Base-by-base conservation (phyloP, 2,329 filamentous ascomycete species). In the Helicocarpus griseus region DNA sequence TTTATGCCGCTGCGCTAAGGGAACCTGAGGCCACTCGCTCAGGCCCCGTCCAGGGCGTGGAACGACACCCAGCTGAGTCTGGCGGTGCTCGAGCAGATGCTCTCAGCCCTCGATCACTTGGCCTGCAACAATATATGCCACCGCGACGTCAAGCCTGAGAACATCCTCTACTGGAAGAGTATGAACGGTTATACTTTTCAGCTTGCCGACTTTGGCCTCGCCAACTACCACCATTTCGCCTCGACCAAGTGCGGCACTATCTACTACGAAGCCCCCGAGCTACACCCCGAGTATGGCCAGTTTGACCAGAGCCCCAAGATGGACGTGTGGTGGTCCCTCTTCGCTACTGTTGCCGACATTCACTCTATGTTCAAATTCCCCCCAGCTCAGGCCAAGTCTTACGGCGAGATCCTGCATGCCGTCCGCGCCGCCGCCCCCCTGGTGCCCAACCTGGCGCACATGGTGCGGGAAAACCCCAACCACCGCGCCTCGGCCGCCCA, bases 281-380 rank as follows among this genome's bases (percentile, higher is more conserved):
- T 50, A 24, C 43, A 28, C 41, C 22, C 1, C 5, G 21, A 46
- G 5, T 14, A 31, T 4, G 13, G 2, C 5, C 4, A 14, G 2
- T 2, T 13, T 5, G 7, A 39, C n/a, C 59, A 61, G 33, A 60
- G 57, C n/a, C 21, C 41, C 8, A 60, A 61, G 36, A 40, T 56
- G 24, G 59, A 62, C 50, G 49, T 61, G 35, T 61, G 56, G 58
- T 61, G 56, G 58, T 54, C 56, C 1, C 50, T 62, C 22, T 60
- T 55, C 14, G 48, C 53, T 13, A 55, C 53, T 1, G 13, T 55
- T 29, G 49, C 49, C n/a, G n/a, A n/a, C n/a, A n/a, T n/a, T n/a
- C n/a, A n/a, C n/a, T n/a, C n/a, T n/a, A n/a, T n/a, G n/a, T n/a
- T n/a, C n/a, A n/a, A n/a, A n/a, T n/a, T n/a, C n/a, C n/a, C n/a